phyloP scores from a whole-genome alignment of 2,329 filamentous ascomycete genomes.

The Alternaria hordeiaustralica region DNA sequence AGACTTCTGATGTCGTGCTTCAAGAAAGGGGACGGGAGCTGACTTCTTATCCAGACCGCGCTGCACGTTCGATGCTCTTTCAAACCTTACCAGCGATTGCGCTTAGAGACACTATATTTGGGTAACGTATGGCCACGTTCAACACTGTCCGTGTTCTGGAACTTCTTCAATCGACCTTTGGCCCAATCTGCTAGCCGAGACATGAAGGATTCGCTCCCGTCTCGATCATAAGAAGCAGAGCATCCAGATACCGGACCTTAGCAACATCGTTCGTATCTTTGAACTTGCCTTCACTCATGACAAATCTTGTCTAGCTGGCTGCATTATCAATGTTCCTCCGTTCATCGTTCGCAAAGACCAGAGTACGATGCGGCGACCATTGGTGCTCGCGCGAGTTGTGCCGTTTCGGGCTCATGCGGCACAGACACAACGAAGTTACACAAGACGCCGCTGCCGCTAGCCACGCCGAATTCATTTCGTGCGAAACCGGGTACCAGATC shows the following conservation, averaged over 20 bases:
- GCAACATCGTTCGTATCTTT: rapidly evolving
- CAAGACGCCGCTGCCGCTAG: background rate
- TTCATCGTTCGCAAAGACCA: background rate
- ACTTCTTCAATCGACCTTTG: background rate
- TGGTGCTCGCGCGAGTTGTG: background rate
- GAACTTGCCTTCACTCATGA: rapidly evolving
- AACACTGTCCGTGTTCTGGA: background rate
- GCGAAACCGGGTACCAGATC: background rate
- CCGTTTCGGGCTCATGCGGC: background rate
- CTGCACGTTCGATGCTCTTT: background rate
- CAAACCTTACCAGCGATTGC: background rate
- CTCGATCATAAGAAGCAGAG: background rate
- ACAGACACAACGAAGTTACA: background rate
- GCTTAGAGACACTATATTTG: background rate
- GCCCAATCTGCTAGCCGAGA: background rate
- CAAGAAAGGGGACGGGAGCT: background rate
- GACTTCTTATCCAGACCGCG: background rate
- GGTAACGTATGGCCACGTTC: background rate
- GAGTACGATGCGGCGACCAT: background rate
- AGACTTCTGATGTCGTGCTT: background rate
- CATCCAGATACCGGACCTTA: background rate
- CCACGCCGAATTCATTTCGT: background rate
- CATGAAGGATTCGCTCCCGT: background rate
- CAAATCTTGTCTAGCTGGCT: background rate
- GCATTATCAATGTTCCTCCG: background rate